Evolutionary conservation across 495 filamentous ascomycete genomes (phyloP), one percentile per base, ranked within the genome.

Genomic region (Aspergillus bridgeri): DNA sequence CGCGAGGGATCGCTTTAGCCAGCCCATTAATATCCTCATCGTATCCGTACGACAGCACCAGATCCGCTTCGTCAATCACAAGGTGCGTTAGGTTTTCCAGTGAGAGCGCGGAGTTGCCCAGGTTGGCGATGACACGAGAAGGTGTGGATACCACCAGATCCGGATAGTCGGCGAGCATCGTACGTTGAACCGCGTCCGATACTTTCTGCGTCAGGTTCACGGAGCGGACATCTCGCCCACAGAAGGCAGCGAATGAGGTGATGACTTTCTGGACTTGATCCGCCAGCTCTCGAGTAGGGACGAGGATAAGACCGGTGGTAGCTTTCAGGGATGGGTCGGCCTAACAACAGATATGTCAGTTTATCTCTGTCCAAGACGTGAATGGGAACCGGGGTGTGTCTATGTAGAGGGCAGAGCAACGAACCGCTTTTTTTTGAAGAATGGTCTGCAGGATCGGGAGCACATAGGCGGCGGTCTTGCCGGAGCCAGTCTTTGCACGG

Each of bases 381-480:
- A n/a, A n/a, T n/a, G n/a, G n/a, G n/a, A n/a, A n/a, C n/a, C n/a
- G n/a, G n/a, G n/a, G n/a, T n/a, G n/a, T n/a, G n/a, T n/a, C n/a
- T n/a, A 19, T 38, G 48, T 8, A 24, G 15, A 45, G 5, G 13
- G n/a, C 22, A 23, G 11, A 33, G 59, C 43, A 46, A 67, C 82
- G 53, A 69, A 89, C 88, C 63, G 78, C 66, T 76, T 96, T 96
- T 52, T 81, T 81, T 63, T 84, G 86, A 11, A 98, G 79, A 52
- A 96, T 89, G 21, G 80, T 77, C 60, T 96, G 87, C 42, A 98
- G 73, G 42, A 96, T 81, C 1, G 94, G 94, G 23, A 98, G 81
- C n/a, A 96, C 78, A 72, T 98, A 98, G 51, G 94, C 94, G n/a
- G 90, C 89, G 5, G 94, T 98, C 75, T 98, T 98, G 48, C 94